Conservation (phyloP, 2,329 filamentous ascomycete genomes). For the Westerdykella ornata region DNA sequence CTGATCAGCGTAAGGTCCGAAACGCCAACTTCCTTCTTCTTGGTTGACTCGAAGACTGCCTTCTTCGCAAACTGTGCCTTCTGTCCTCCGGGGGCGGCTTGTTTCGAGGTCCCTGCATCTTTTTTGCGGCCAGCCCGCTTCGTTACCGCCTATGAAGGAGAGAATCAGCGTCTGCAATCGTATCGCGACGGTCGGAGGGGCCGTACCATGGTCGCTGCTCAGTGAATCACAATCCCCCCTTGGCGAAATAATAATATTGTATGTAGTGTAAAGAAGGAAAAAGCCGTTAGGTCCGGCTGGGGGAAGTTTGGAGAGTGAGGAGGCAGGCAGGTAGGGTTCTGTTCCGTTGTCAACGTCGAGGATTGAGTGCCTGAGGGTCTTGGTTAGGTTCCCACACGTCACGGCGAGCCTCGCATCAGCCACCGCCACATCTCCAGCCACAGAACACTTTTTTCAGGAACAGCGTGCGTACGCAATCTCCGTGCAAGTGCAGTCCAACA, state of each 20-base stretch:
- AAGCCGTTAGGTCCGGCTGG: too few species aligned
- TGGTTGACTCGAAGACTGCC: slow-evolving; percentile 88
- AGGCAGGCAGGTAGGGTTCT: too few species aligned
- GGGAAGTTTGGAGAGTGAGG: too few species aligned
- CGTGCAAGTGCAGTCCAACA: too few species aligned
- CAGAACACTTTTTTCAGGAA: too few species aligned
- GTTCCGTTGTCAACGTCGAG: too few species aligned
- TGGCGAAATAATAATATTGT: too few species aligned
- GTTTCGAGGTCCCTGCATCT: slow-evolving; percentile 41
- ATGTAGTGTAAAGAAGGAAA: too few species aligned
- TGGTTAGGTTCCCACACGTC: not conserved
- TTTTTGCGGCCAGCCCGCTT: slow-evolving; percentile 55
- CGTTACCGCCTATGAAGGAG: slow-evolving; percentile 44
- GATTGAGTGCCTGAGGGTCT: too few species aligned
- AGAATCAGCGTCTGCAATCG: slow-evolving; percentile 15
- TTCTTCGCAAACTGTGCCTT: slow-evolving; percentile 75
- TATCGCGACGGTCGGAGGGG: slow-evolving; percentile 4
- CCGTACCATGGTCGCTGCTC: slow-evolving; percentile 35
- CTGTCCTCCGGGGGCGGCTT: slow-evolving; percentile 39
- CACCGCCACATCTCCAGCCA: not conserved
- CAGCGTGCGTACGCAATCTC: too few species aligned
- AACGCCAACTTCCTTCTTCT: slow-evolving; percentile 99
- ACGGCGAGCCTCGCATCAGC: not conserved
- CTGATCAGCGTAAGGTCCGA: slow-evolving; percentile 95
- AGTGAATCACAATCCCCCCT: not conserved